phyloP scores from a whole-genome alignment of 2,329 filamentous ascomycete species.

The Dactylellina leptospora region DNA sequence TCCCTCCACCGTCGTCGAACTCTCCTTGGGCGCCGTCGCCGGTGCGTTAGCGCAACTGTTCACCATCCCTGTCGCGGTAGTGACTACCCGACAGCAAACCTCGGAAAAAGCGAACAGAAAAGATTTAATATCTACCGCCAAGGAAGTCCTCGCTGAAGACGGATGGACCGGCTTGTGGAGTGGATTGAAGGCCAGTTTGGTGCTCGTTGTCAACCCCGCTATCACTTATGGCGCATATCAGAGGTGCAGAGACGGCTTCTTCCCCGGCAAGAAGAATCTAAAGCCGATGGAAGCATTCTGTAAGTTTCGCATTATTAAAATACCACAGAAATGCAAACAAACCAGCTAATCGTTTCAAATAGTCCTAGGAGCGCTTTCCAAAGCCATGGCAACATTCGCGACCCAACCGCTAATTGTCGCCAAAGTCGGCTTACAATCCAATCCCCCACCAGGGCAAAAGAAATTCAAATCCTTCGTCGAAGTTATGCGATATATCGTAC shows the following conservation, averaged over 20 bases:
- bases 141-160: conserved; percentile 90
- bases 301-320: conserved; percentile 64
- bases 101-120: conserved; percentile 84
- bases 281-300: conserved; percentile 88
- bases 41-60: conserved; percentile 93
- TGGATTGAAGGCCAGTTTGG: conserved; percentile 92
- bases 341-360: background rate
- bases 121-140: conserved; percentile 83
- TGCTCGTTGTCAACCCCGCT: conserved; percentile 92
- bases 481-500: conserved; percentile 91
- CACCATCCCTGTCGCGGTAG: conserved; percentile 93
- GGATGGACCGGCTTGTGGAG: conserved; percentile 90
- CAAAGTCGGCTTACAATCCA: conserved; percentile 95
- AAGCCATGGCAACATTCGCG: conserved; percentile 85
- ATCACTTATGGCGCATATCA: conserved; percentile 99
- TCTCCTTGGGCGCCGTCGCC: conserved; percentile 83
- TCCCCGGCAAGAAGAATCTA: conserved; percentile 77
- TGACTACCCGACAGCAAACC: conserved; percentile 96
- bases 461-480: conserved; percentile 93
- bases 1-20: conserved; percentile 80
- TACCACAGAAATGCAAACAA: background rate
- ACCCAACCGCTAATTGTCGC: conserved; percentile 97
- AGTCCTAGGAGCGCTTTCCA: conserved; percentile 87
- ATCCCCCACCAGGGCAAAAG: conserved; percentile 82
- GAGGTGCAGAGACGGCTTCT: conserved; percentile 78